Percentiles rank a stretch among this genome's conserved stretches.
Evolutionary conservation across 1,284 basidiomycete species (phyloP).

Genomic region (Wolfiporia cocos): DNA sequence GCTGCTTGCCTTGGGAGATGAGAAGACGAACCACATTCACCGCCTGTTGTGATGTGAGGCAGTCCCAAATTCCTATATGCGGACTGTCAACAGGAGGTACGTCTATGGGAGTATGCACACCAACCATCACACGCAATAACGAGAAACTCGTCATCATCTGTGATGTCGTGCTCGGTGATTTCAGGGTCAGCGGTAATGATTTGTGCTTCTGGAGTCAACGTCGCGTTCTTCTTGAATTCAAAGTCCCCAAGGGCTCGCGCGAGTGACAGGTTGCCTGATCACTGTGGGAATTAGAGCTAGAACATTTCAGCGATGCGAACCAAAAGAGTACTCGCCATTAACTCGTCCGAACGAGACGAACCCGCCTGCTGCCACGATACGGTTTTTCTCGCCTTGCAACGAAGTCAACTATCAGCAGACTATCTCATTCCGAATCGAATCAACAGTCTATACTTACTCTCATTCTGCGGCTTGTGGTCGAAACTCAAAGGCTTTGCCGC

Average conservation of each 20-base stretch:
- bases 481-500: constrained; percentile 84
- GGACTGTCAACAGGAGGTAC: constrained; percentile 5
- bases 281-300: constrained; percentile 1
- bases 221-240: constrained; percentile 95
- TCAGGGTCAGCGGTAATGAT: constrained; percentile 97
- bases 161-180: constrained; percentile 74
- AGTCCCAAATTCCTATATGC: constrained; percentile 93
- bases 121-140: constrained; percentile 94
- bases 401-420: neutral
- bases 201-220: constrained; percentile 82
- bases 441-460: constrained; percentile 47
- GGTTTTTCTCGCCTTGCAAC: constrained; percentile 69
- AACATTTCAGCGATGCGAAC: neutral
- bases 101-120: constrained; percentile 20
- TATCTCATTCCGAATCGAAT: neutral
- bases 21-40: constrained; percentile 86
- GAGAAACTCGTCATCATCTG: constrained; percentile 93
- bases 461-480: constrained; percentile 95
- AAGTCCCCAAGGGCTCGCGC: constrained; percentile 97
- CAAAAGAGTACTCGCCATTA: constrained; percentile 60
- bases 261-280: constrained; percentile 87
- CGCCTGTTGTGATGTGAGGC: constrained; percentile 89
- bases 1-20: constrained; percentile 76
- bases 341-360: constrained; percentile 97
- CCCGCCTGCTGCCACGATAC: constrained; percentile 92